phyloP scores from a whole-genome alignment of 495 filamentous ascomycete genomes.

The Podospora bellae-mahoneyi region DNA sequence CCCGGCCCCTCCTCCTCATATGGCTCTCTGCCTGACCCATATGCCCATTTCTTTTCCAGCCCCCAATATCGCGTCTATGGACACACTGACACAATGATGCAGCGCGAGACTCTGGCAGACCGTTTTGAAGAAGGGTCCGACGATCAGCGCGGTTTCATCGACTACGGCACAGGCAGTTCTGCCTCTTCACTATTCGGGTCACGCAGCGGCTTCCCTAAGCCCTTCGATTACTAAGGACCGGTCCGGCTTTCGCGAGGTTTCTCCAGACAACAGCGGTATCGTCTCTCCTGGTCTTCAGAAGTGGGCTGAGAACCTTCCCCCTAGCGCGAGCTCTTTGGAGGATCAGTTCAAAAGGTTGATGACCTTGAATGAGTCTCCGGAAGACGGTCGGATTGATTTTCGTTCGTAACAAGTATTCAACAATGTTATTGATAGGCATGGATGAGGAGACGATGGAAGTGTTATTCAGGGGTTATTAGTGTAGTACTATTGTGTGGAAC shows the following conservation, averaged over 20 bases:
- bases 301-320: conserved; percentile 44
- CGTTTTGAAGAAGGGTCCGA: conserved; percentile 43
- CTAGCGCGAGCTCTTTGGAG: conserved; percentile 27
- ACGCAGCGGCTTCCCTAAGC: conserved; percentile 43
- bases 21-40: not conserved
- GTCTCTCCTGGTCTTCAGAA: conserved; percentile 31
- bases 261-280: conserved; percentile 23
- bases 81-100: not conserved
- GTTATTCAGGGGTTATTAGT: conserved; percentile 5
- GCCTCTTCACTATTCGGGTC: conserved; percentile 46
- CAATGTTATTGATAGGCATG: not conserved
- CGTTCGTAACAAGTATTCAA: conserved; percentile 12
- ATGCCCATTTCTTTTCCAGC: not conserved
- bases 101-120: conserved; percentile 40
- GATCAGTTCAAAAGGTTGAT: conserved; percentile 31
- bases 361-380: conserved; percentile 17
- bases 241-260: conserved; percentile 21
- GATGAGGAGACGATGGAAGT: not conserved
- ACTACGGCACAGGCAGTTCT: conserved; percentile 47
- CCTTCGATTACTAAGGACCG: conserved; percentile 37
- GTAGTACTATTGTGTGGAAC: conserved; percentile 9
- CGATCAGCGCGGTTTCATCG: conserved; percentile 44
- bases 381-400: conserved; percentile 15
- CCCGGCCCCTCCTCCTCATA: not conserved
- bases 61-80: not conserved